phyloP scores from a whole-genome alignment of 2,329 filamentous ascomycete species.

The Polytolypa hystricis region DNA sequence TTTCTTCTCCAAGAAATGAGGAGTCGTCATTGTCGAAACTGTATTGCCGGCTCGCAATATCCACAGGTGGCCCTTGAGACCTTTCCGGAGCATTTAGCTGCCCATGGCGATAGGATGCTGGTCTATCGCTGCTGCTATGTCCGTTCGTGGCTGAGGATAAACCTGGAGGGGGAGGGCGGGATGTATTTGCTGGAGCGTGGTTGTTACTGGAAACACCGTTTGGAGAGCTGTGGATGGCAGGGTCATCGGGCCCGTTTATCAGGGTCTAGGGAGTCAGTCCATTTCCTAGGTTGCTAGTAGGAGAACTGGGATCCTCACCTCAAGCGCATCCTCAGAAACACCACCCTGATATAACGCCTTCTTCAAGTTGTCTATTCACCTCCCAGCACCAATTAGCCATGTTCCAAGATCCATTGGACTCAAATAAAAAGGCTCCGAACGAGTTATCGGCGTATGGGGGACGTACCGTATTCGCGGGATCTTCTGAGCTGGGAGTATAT shows the following conservation, averaged over 20 bases:
- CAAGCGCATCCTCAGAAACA: conserved; percentile 38
- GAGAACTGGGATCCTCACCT: conserved; percentile 23
- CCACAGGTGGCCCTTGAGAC: background rate
- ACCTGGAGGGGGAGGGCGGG: background rate
- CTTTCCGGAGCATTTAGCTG: background rate
- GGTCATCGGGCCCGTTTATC: conserved; percentile 8
- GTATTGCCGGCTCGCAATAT: conserved; percentile 4
- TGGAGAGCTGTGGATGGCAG: background rate
- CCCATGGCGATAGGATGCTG: background rate
- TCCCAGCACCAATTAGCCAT: conserved; percentile 2
- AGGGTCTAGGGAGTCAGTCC: conserved; percentile 11
- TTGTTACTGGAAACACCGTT: background rate
- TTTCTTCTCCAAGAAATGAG: conserved; percentile 18
- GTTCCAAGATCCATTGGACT: conserved; percentile 3
- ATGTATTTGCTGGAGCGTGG: background rate
- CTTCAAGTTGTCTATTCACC: conserved; percentile 33
- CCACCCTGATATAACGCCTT: conserved; percentile 41
- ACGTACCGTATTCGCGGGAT: conserved; percentile 21
- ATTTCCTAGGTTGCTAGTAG: conserved; percentile 5
- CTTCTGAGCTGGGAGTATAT: conserved; percentile 18
- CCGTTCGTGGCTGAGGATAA: too few species aligned
- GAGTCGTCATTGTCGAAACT: conserved; percentile 17
- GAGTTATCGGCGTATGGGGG: background rate
- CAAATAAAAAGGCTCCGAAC: background rate
- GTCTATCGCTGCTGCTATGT: background rate